These are phyloP conservation scores for Elaeis guineensis DNA, from an alignment of 176 grass and related monocot genomes.

Conservation along the genomic window DNA sequence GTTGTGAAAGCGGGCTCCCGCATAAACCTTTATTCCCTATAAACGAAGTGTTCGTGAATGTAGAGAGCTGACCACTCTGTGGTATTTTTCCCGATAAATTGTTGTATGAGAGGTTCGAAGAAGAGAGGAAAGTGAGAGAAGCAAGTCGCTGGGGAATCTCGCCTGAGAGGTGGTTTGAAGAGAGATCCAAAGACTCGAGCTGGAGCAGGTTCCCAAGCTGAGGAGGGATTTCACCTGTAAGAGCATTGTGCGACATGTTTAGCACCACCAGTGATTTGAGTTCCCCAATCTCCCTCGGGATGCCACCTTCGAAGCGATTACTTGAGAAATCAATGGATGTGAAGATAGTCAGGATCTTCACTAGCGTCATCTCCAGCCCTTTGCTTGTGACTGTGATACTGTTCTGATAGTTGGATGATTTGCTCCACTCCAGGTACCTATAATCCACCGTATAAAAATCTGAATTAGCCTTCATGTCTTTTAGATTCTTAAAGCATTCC, in stretches of 20 bases:
- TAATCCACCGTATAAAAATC: background rate
- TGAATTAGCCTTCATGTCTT: slow-evolving; percentile 25
- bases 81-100: slow-evolving; percentile 29
- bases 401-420: slow-evolving; percentile 19
- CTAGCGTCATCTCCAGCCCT: slow-evolving; percentile 16
- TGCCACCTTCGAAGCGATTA: slow-evolving; percentile 26
- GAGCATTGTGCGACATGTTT: slow-evolving; percentile 31
- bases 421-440: slow-evolving; percentile 3
- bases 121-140: slow-evolving; percentile 31
- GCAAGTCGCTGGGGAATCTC: slow-evolving; percentile 28
- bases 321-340: slow-evolving; percentile 32
- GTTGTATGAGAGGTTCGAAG: slow-evolving; percentile 41
- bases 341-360: slow-evolving; percentile 30
- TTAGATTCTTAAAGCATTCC: slow-evolving; percentile 24
- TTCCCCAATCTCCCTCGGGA: slow-evolving; percentile 29
- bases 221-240: slow-evolving; percentile 28
- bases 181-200: slow-evolving; percentile 42
- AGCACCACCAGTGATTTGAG: slow-evolving; percentile 27
- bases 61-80: slow-evolving; percentile 17
- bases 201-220: slow-evolving; percentile 22
- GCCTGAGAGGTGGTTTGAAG: slow-evolving; percentile 37
- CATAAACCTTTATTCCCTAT: slow-evolving; percentile 32
- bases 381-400: slow-evolving; percentile 31
- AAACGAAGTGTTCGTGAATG: slow-evolving; percentile 23
- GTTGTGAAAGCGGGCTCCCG: slow-evolving; percentile 12